phyloP scores from a whole-genome alignment of 345 rosid species.

The Carallia brachiata region DNA sequence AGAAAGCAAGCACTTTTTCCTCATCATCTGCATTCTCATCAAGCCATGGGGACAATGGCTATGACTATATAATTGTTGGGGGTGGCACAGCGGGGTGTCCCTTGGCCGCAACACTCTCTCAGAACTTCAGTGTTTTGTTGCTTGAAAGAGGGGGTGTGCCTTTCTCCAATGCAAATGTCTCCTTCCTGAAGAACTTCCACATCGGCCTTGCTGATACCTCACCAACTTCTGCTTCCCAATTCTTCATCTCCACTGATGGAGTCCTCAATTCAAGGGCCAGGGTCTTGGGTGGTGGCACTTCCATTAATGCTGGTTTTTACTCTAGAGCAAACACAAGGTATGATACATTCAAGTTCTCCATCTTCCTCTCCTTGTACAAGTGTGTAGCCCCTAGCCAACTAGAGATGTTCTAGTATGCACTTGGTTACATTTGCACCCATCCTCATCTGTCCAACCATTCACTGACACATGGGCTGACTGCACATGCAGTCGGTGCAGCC shows the following conservation, averaged over 20 bases:
- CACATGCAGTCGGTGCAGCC: no score
- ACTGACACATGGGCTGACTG: no score
- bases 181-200: slow-evolving; percentile 77
- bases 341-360: neutral
- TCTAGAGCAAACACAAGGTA: slow-evolving; percentile 72
- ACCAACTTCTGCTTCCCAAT: slow-evolving; percentile 75
- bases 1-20: slow-evolving; percentile 73
- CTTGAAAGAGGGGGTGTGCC: slow-evolving; percentile 98
- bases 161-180: slow-evolving; percentile 79
- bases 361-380: no score
- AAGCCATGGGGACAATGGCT: slow-evolving; percentile 37
- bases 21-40: slow-evolving; percentile 57
- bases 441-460: no score
- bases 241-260: slow-evolving; percentile 85
- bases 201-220: slow-evolving; percentile 76
- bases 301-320: slow-evolving; percentile 97
- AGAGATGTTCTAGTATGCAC: no score
- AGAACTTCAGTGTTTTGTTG: slow-evolving; percentile 69
- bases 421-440: no score
- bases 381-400: no score
- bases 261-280: slow-evolving; percentile 86
- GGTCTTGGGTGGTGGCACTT: slow-evolving; percentile 86
- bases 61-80: slow-evolving; percentile 85
- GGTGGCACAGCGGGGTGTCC: slow-evolving; percentile 99
- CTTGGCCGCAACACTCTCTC: slow-evolving; percentile 83